Evolutionary conservation across 2,329 filamentous ascomycete species (phyloP).

Genomic region (Trichoderma oligosporum): DNA sequence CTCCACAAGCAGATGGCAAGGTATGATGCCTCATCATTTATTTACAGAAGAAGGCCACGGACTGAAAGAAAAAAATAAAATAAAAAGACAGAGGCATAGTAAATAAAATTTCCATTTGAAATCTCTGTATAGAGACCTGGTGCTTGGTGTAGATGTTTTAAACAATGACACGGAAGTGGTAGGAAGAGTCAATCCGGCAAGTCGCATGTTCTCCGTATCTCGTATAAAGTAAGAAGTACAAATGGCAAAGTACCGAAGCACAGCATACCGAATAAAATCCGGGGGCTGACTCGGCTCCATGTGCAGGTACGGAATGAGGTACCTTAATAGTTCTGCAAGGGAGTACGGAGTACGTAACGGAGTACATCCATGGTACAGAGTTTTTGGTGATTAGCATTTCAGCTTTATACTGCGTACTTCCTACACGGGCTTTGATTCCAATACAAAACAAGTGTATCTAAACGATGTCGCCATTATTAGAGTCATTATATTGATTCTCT

Average conservation of each 20-base stretch:
- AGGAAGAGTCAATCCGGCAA: background rate
- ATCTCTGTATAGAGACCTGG: background rate
- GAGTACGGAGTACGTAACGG: background rate
- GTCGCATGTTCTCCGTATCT: background rate
- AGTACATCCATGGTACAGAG: too few species aligned
- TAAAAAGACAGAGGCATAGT: background rate
- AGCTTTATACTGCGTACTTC: too few species aligned
- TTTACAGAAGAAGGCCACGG: background rate
- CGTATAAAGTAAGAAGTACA: background rate
- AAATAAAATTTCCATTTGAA: background rate
- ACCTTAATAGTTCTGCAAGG: background rate
- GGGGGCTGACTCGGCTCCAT: background rate
- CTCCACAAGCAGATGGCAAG: background rate
- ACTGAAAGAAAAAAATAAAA: background rate
- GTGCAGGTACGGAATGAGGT: background rate
- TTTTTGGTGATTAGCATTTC: too few species aligned
- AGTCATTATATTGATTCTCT: too few species aligned
- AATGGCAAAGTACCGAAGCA: background rate
- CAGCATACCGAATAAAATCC: constrained; percentile 6
- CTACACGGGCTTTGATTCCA: too few species aligned
- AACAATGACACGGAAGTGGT: background rate
- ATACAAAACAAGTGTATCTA: too few species aligned
- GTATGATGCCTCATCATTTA: background rate
- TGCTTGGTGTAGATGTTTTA: too few species aligned
- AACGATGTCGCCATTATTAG: too few species aligned